Evolutionary conservation across 164 flowering plant genomes (phyloP).

Genomic region (Magnolia kwangsiensis): DNA sequence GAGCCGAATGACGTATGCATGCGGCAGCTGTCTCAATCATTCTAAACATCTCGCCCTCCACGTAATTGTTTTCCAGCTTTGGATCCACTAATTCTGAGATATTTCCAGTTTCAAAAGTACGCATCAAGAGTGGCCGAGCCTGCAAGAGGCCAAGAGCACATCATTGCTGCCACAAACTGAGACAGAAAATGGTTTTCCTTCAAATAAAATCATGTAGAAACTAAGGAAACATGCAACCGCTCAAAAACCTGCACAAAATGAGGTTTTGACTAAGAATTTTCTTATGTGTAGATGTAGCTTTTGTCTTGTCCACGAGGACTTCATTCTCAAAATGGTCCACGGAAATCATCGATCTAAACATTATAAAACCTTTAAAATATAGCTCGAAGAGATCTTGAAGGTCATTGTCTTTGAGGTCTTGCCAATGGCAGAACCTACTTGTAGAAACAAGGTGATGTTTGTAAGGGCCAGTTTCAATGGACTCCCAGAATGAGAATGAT

Average conservation of each 20-base stretch:
- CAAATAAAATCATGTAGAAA: not conserved
- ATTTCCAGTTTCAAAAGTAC: conserved; percentile 51
- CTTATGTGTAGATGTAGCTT: no score
- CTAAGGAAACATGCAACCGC: not conserved
- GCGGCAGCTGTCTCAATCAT: conserved; percentile 76
- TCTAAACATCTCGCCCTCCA: conserved; percentile 46
- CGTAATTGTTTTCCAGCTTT: conserved; percentile 50
- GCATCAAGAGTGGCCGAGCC: conserved; percentile 61
- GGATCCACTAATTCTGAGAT: conserved; percentile 47
- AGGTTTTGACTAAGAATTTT: no score
- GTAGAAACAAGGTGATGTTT: no score
- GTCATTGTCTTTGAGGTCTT: not conserved
- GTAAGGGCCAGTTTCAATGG: no score
- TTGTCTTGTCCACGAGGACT: not conserved
- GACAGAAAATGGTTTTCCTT: not conserved
- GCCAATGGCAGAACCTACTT: not conserved
- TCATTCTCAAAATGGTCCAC: no score
- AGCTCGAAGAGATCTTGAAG: not conserved
- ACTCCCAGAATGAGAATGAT: no score
- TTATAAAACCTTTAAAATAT: not conserved
- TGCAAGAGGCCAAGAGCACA: conserved; percentile 22
- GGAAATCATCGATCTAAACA: not conserved
- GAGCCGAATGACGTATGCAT: conserved; percentile 68
- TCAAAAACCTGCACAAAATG: not conserved
- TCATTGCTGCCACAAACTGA: not conserved